Base-by-base conservation (phyloP, 352 stramenopile species). In the Stramenopiles sp. region DNA sequence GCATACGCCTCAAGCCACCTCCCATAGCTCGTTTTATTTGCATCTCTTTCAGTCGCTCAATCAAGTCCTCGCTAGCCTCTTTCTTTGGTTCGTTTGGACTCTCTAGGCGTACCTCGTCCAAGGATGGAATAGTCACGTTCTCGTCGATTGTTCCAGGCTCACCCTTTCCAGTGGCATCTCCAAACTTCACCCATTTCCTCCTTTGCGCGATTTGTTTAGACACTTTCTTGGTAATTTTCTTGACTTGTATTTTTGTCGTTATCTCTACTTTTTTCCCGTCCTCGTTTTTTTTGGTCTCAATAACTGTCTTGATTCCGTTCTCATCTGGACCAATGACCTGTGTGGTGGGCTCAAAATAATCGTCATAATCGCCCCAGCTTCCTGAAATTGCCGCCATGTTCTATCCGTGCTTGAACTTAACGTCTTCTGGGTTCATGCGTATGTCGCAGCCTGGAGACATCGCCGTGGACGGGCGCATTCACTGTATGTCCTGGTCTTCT, bases 261-360 rank as follows among this genome's bases (percentile, higher is more conserved):
- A 95, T 84, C 83, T 94, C 94, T 30, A 95, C 90, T 85, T 93
- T 94, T 81, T 94, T 90, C n/a, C 89, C 88, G 29, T 89, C 87
- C 30, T 94, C 90, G 83, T 95, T 93, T 83, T 91, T 85, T 87
- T 94, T 95, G 89, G 89, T 94, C 84, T 93, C 89, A n/a, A 95
- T 86, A 76, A 95, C 88, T 84, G 90, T 91, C 80, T 89, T 90
- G 32, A 95, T 88, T 32, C 90, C 90, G 75, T 92, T 89, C 80
- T 86, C 83, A 84, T 94, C 90, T 55, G 89, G 88, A 76, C 92
- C 90, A 83, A 87, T 92, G 82, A 93, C 90, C 83, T 90, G 91
- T 86, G 89, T 89, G 84, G 87, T 86, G 83, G 90, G 90, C 81
- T 94, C 80, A 80, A 92, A 81, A 84, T 78, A 31, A 33, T 78